These are phyloP conservation scores for slime mould (Dictyostelium discoideum) DNA, from an alignment of 78 protist species.

Conservation along the genomic window dicty_2.7 NC_007088.5:3174001-3174500, in stretches of 20 bases:
- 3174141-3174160: too few relatives aligned
- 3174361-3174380: slow-evolving; percentile 76
- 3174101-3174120: too few relatives aligned
- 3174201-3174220: neutral
- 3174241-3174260: slow-evolving; percentile 75
- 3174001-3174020: slow-evolving; percentile 71
- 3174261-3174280: slow-evolving; percentile 95
- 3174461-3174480: slow-evolving; percentile 96
- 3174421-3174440: slow-evolving; percentile 92
- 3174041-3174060: slow-evolving; percentile 78
- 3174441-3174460: slow-evolving; percentile 97
- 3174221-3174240: slow-evolving; percentile 1
- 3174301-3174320: slow-evolving; percentile 88
- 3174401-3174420: slow-evolving; percentile 89
- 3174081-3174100: slow-evolving; percentile 22
- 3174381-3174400: slow-evolving; percentile 88
- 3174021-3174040: slow-evolving; percentile 55
- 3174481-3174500: slow-evolving; percentile 96
- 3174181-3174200: neutral
- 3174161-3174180: neutral
- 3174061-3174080: slow-evolving; percentile 75
- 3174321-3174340: slow-evolving; percentile 84
- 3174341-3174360: slow-evolving; percentile 81
- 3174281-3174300: slow-evolving; percentile 84
- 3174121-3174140: neutral